These are phyloP conservation scores for Pulveroboletus sp. DNA, from an alignment of 768 basidiomycete genomes.

Conservation along the genomic window DNA sequence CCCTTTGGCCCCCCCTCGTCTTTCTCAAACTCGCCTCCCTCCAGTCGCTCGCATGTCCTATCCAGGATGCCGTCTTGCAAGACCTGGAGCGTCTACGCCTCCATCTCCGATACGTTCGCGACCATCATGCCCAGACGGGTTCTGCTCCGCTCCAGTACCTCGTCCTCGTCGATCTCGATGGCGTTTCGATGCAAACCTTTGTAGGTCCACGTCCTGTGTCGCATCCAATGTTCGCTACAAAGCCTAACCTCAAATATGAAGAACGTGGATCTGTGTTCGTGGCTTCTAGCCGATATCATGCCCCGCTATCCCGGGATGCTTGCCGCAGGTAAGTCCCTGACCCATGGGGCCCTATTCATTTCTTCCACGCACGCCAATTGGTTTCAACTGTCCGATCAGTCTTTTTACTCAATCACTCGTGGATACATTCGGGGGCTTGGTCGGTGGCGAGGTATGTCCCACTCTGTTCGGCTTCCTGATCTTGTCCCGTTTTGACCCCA, in stretches of 20 bases:
- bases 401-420: slow-evolving; percentile 70
- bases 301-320: slow-evolving; percentile 75
- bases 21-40: slow-evolving; percentile 46
- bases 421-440: slow-evolving; percentile 69
- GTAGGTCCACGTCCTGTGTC: slow-evolving; percentile 37
- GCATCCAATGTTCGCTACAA: slow-evolving; percentile 8
- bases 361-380: not conserved
- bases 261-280: slow-evolving; percentile 59
- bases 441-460: slow-evolving; percentile 53
- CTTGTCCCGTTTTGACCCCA: slow-evolving; percentile 3
- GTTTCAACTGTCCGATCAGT: slow-evolving; percentile 35
- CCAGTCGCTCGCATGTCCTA: slow-evolving; percentile 33
- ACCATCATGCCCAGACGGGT: slow-evolving; percentile 21
- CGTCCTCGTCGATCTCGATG: slow-evolving; percentile 59
- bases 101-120: slow-evolving; percentile 49
- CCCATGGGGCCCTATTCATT: not conserved
- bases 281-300: slow-evolving; percentile 60
- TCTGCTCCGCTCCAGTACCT: slow-evolving; percentile 59
- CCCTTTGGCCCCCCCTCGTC: slow-evolving; percentile 61
- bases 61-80: slow-evolving; percentile 42
- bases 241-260: slow-evolving; percentile 22
- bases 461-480: not conserved
- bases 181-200: slow-evolving; percentile 48
- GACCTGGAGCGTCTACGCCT: slow-evolving; percentile 55
- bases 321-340: slow-evolving; percentile 49